phyloP scores from a whole-genome alignment of 306 rosid species.

The Trifolium subterraneum region DNA sequence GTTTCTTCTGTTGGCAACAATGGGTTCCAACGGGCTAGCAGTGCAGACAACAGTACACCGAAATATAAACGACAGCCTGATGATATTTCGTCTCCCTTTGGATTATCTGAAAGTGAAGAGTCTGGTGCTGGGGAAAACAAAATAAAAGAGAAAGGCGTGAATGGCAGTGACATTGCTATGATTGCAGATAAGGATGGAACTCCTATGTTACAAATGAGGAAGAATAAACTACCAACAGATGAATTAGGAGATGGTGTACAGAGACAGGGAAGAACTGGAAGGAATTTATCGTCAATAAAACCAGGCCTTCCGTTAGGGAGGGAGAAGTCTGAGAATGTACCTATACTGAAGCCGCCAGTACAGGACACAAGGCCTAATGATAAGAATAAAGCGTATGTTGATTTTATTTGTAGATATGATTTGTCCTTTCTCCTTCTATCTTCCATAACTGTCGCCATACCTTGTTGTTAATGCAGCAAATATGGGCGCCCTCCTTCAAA shows the following conservation, averaged over 20 bases:
- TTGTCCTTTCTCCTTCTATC: conserved; percentile 24
- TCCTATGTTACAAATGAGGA: conserved; percentile 56
- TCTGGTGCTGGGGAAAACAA: conserved; percentile 75
- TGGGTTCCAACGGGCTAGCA: conserved; percentile 57
- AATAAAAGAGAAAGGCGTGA: conserved; percentile 62
- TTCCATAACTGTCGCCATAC: conserved; percentile 2
- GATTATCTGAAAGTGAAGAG: conserved; percentile 80
- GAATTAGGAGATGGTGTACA: conserved; percentile 70
- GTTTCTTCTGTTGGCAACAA: conserved; percentile 58
- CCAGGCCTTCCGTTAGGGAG: conserved; percentile 61
- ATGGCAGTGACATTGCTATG: conserved; percentile 49
- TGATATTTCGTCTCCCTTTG: conserved; percentile 73
- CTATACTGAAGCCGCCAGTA: conserved; percentile 62
- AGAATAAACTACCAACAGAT: conserved; percentile 60
- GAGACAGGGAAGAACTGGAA: conserved; percentile 83
- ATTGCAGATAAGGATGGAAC: conserved; percentile 59
- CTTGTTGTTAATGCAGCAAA: conserved; percentile 59
- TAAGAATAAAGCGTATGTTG: conserved; percentile 67
- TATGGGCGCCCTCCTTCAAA: conserved; percentile 84
- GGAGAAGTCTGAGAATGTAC: conserved; percentile 62
- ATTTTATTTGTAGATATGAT: conserved; percentile 34
- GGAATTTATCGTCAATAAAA: conserved; percentile 59
- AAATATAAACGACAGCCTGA: conserved; percentile 59
- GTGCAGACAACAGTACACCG: conserved; percentile 53
- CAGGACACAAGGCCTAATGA: conserved; percentile 60